Base-by-base conservation (phyloP, 83 land plant genomes). In the Diphasiastrum complanatum region DNA sequence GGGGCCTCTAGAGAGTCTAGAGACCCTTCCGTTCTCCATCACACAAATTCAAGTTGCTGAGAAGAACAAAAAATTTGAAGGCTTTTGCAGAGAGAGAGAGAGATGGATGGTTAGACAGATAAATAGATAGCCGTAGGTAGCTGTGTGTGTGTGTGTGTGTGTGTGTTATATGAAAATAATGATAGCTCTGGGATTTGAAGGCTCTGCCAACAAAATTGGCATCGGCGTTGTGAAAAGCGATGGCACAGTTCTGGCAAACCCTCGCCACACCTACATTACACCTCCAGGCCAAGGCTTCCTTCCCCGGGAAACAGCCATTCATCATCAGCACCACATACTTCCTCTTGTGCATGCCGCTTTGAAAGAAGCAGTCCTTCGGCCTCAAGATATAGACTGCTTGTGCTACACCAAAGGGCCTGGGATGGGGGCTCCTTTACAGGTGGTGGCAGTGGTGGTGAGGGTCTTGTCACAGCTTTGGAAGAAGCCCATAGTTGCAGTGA, bases 351-450 rank as follows among this genome's bases (percentile, higher is more conserved):
- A 59, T 23, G 62, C 79, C 5, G 96, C 98, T 43, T 59, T 92
- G 26, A 36, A 47, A 31, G 75, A 79, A 26, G 75, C 73, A 29
- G 25, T 45, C 16, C 19, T 85, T 32, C 60, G 73, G 20, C 84
- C 86, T 4, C 78, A 69, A 32, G 77, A 67, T 5, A 74, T 92
- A 27, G 86, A 85, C 56, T 92, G 96, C 79, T 64, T 92, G 20
- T 89, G 96, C 73, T 92, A 88, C 82, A 92, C 98, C 47, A 83
- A 83, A 65, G 98, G 98, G 32, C 98, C 98, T 6, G 96, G 98
- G 52, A 92, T 92, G 98, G 98, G 98, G 8, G 98, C 86, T 1
- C 98, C 98, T 4, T 79, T 92, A n/a, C 97, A 92, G 70, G 82
- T 69, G 1, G 67, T 66, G 5, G 95, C 91, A 2, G 70, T 85